Percentiles rank a stretch among this genome's conserved stretches.
These are phyloP conservation scores for Hyaloperonospora arabidopsidis DNA, from an alignment of 352 stramenopile species.

Conservation along the genomic window DNA sequence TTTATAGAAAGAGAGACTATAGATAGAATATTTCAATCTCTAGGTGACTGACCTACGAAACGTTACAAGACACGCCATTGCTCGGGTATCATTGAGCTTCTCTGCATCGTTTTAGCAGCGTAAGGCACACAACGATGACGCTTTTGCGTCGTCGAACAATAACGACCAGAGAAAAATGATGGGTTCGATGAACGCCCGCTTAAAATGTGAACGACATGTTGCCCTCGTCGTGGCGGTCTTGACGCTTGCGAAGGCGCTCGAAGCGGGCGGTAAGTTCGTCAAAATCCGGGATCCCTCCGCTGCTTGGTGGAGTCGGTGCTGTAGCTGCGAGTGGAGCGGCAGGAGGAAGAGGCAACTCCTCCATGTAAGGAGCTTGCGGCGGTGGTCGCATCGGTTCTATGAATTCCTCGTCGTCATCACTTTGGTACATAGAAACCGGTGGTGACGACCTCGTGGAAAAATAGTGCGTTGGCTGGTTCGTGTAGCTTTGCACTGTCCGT, in stretches of 20 bases:
- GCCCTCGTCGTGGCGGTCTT: constrained; percentile 48
- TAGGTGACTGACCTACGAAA: no score
- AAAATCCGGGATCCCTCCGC: constrained; percentile 74
- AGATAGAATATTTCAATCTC: no score
- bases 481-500: constrained; percentile 32
- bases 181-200: not conserved
- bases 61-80: no score
- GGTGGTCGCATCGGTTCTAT: constrained; percentile 9
- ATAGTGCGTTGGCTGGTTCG: constrained; percentile 32
- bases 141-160: no score
- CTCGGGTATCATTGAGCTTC: no score
- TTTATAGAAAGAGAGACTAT: no score
- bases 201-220: constrained; percentile 67
- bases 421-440: constrained; percentile 6
- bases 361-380: constrained; percentile 1
- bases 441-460: constrained; percentile 23
- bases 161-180: not conserved
- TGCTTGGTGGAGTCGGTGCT: constrained; percentile 13
- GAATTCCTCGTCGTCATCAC: constrained; percentile 9
- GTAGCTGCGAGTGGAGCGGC: constrained; percentile 7
- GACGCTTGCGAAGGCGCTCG: constrained; percentile 75
- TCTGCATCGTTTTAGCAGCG: no score
- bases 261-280: constrained; percentile 91
- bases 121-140: no score
- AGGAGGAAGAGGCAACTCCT: constrained; percentile 2